Base-by-base conservation (phyloP, 257 asterid genomes). In the Solanum appendiculatum region DNA sequence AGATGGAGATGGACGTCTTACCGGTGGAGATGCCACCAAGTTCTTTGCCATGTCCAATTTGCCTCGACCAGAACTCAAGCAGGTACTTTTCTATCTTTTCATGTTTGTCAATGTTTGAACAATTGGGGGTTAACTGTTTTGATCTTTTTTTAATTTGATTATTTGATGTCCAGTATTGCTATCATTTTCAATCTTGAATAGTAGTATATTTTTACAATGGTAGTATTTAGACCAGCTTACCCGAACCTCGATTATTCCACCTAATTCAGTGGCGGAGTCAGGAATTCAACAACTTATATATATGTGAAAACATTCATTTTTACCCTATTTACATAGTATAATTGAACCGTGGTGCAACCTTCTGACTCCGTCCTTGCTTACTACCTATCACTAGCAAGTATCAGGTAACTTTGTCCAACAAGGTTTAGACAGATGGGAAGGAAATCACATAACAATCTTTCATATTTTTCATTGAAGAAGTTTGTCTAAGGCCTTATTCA, bases 1-100 rank as follows among this genome's bases (percentile, higher is more conserved):
- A 97, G 99, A 96, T 88, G 99, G 98, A 72, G 99, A 96, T 92
- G 99, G 98, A 21, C 97, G 99, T 51, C 89, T 96, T 27, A 92
- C 94, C 5, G 99, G 99, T 33, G 89, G 60, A 34, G 99, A 97
- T 90, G 99, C 99, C 66, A 95, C 86, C 72, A 97, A 97, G 89
- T 97, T 97, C 90, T 96, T 97, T 86, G 90, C 95, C 86, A 89
- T 95, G 94, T 93, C 99, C 31, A 94, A 92, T 63, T 87, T 96
- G 91, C 88, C 99, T 88, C 98, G 99, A 85, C 96, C 88, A 40
- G 99, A 97, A 91, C 99, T 97, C 89, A 97, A 97, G 88, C 98
- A 86, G 98, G 99, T 93, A 15, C 42, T 1, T n/a, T 84, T 84
- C 63, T 20, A 54, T 54, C 40, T 23, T 56, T 56, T 56, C 27